These are phyloP conservation scores for Mycena leptocephala DNA, from an alignment of 768 basidiomycete genomes.

Conservation along the genomic window DNA sequence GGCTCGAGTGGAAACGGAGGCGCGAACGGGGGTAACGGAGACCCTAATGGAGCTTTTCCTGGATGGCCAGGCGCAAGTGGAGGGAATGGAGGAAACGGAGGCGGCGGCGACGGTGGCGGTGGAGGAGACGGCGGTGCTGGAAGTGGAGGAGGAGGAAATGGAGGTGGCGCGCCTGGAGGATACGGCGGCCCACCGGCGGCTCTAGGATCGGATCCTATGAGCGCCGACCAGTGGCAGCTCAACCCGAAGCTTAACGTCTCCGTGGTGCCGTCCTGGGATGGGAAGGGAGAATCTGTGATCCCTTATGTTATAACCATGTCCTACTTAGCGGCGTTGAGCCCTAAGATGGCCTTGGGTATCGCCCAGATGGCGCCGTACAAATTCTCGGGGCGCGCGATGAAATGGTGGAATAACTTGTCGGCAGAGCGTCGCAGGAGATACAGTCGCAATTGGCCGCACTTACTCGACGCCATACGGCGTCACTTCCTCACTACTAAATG, in stretches of 20 bases:
- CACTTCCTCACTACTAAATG: not conserved
- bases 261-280: not conserved
- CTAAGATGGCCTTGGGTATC: not conserved
- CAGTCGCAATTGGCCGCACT: not conserved
- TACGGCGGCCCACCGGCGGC: too few species aligned
- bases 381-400: not conserved
- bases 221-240: not conserved
- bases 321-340: not conserved
- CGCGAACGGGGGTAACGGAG: too few species aligned
- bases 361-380: constrained; percentile 11
- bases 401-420: constrained; percentile 23
- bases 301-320: not conserved
- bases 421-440: too few species aligned
- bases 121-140: too few species aligned
- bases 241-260: not conserved
- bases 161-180: too few species aligned
- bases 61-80: too few species aligned
- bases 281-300: not conserved
- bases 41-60: too few species aligned
- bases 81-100: not conserved
- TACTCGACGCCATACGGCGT: not conserved
- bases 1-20: too few species aligned
- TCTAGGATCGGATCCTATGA: not conserved
- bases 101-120: too few species aligned
- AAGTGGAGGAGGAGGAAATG: not conserved